Evolutionary conservation across 352 stramenopile species (phyloP).

Genomic region (Pythium aquatile): DNA sequence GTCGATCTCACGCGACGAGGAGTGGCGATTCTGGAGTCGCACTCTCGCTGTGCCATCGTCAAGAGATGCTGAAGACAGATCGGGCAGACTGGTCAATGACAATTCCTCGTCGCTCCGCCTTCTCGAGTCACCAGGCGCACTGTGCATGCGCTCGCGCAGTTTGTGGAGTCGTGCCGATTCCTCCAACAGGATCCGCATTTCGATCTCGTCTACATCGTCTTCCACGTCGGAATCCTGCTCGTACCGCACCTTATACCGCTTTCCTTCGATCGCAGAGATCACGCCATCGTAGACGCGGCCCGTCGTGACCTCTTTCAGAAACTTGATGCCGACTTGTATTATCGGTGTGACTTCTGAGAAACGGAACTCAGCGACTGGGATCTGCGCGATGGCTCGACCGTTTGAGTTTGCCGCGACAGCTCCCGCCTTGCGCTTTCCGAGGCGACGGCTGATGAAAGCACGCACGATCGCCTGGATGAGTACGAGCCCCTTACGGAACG

Average conservation of each 20-base stretch:
- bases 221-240: conserved; percentile 54
- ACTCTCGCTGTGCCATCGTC: conserved; percentile 8
- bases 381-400: not conserved
- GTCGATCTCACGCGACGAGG: conserved; percentile 27
- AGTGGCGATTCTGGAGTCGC: conserved; percentile 38
- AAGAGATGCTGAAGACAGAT: conserved; percentile 34
- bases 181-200: conserved; percentile 77
- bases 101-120: conserved; percentile 44
- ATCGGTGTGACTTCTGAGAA: conserved; percentile 18
- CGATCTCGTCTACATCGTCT: conserved; percentile 79
- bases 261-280: conserved; percentile 44
- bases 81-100: conserved; percentile 49
- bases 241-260: conserved; percentile 57
- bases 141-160: conserved; percentile 32
- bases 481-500: conserved; percentile 65
- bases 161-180: conserved; percentile 52
- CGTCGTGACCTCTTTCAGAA: conserved; percentile 72
- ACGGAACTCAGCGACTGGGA: conserved; percentile 18
- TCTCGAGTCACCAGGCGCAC: not conserved
- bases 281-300: conserved; percentile 66
- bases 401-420: not conserved
- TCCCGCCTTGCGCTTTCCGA: conserved; percentile 35
- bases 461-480: conserved; percentile 72
- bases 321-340: conserved; percentile 57
- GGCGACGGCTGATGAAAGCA: conserved; percentile 52